Base-by-base conservation (phyloP, 192 early-diverging fungal species). In the Backusella circina region DNA sequence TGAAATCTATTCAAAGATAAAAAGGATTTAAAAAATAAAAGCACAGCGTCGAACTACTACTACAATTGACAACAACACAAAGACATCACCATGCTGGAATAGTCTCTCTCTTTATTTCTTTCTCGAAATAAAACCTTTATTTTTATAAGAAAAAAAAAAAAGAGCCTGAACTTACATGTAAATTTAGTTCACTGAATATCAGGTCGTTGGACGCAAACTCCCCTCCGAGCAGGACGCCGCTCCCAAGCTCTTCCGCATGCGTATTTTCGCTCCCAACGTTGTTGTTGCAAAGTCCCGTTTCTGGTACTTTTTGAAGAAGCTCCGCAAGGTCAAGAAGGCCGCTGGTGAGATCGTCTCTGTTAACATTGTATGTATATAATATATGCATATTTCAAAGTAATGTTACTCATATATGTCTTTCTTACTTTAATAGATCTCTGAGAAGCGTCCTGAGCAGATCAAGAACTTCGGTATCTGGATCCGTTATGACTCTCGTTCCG, bases 381-480 rank as follows among this genome's bases (percentile, higher is more conserved):
- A 41, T 70, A 96, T 92, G 94, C 97, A 83, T 54, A n/a, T n/a
- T n/a, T n/a, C n/a, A n/a, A n/a, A n/a, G 76, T 81, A 68, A 88
- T 85, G 21, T 70, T 47, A 70, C 8, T 44, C 10, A 70, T n/a
- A n/a, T n/a, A n/a, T 44, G 39, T 70, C 18, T n/a, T 12, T 21
- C 23, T 23, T 32, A 23, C n/a, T 44, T 9, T 23, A n/a, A 33
- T 74, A 94, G 91, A 95, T 96, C 90, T 93, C 91, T 85, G 98
- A 98, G 90, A 92, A 97, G 86, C 92, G 93, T 83, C 96, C 96
- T 71, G 83, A 90, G 64, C 84, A 86, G 78, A 92, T 96, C 82
- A 99, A 98, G 92, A 99, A 96, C 94, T 99, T 90, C 82, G 98
- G 98, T 82, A 95, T 99, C 91, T 99, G 95, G 95, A 90, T 99